Conservation (phyloP, 345 rosid species). For the Psidium friedrichsthalianum region DNA sequence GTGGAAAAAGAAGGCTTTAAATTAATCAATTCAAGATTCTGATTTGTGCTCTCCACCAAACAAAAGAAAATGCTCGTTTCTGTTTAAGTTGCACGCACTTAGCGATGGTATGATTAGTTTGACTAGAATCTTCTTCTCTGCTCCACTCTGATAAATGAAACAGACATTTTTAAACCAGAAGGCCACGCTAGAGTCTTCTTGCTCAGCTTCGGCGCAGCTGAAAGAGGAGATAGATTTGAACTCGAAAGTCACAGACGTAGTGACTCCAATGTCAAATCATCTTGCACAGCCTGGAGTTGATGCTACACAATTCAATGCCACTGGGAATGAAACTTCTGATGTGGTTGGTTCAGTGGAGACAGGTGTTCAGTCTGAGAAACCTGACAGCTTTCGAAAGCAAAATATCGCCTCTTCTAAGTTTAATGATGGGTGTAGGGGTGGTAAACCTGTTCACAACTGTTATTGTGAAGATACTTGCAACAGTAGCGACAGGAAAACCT, state of each 20-base stretch:
- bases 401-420: conserved; percentile 1
- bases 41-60: not conserved
- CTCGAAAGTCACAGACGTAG: conserved; percentile 14
- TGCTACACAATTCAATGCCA: conserved; percentile 1
- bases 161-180: conserved; percentile 93
- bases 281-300: not conserved
- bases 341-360: conserved; percentile 11
- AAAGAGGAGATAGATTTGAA: conserved; percentile 23
- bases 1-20: not conserved
- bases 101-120: not conserved
- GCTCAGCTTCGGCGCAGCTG: conserved; percentile 22
- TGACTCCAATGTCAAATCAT: not conserved
- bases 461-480: conserved; percentile 7
- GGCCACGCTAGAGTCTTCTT: conserved; percentile 60
- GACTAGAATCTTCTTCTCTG: not conserved
- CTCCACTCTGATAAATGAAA: conserved; percentile 7
- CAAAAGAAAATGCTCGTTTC: not conserved
- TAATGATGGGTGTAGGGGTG: conserved; percentile 6
- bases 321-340: conserved; percentile 18
- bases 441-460: conserved; percentile 8
- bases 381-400: not conserved
- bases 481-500: conserved; percentile 11
- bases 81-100: not conserved
- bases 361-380: conserved; percentile 1
- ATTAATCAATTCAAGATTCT: not conserved